Conservation (phyloP, 345 rosid genomes). For the Cardamine chenopodiifolia region DNA sequence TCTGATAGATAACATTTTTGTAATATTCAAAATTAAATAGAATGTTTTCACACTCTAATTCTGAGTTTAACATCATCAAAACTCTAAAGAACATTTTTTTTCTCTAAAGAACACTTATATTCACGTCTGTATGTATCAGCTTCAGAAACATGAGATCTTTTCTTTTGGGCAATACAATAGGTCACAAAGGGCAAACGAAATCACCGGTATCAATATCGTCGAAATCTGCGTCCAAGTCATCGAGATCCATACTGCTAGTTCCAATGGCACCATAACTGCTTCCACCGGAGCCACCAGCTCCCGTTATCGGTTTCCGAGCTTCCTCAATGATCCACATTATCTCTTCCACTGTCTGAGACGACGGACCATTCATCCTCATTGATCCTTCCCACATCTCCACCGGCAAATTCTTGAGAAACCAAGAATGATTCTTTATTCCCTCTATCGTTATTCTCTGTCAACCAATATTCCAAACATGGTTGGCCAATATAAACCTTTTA, state of each 20-base stretch:
- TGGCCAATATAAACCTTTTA: not conserved
- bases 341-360: constrained; percentile 66
- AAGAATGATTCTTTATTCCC: constrained; percentile 56
- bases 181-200: constrained; percentile 55
- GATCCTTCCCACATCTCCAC: constrained; percentile 60
- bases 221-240: constrained; percentile 54
- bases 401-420: constrained; percentile 77
- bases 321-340: constrained; percentile 55
- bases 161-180: not conserved
- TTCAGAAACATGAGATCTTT: not conserved
- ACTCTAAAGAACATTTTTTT: not conserved
- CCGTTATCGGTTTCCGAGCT: constrained; percentile 52
- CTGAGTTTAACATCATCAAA: not conserved
- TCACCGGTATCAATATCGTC: constrained; percentile 59
- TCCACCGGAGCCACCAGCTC: constrained; percentile 42
- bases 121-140: constrained; percentile 13
- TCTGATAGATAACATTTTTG: not conserved
- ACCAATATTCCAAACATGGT: not conserved
- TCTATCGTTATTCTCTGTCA: constrained; percentile 40
- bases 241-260: constrained; percentile 65
- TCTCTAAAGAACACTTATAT: not conserved
- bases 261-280: constrained; percentile 50
- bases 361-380: constrained; percentile 55
- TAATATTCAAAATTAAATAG: not conserved
- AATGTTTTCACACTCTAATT: not conserved